These are phyloP conservation scores for Alternaria rosae DNA, from an alignment of 2,329 filamentous ascomycete species.

Conservation along the genomic window DNA sequence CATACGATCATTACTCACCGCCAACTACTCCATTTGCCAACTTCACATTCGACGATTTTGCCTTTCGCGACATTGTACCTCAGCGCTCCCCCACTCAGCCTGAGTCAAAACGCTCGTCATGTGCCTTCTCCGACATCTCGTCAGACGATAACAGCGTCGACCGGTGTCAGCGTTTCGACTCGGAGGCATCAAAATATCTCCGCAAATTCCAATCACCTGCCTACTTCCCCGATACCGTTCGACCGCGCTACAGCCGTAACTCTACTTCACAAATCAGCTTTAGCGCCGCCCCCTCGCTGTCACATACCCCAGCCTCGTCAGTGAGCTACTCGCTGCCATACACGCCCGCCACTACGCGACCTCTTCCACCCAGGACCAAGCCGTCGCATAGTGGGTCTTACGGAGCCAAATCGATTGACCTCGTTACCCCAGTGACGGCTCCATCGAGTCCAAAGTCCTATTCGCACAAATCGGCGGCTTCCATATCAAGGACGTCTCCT, in stretches of 20 bases:
- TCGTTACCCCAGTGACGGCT: constrained; percentile 53
- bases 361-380: constrained; percentile 50
- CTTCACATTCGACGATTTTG: constrained; percentile 49
- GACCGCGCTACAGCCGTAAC: constrained; percentile 47
- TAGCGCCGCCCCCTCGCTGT: constrained; percentile 54
- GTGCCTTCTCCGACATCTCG: constrained; percentile 54
- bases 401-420: constrained; percentile 53
- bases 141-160: constrained; percentile 43
- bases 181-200: constrained; percentile 53
- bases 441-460: constrained; percentile 46
- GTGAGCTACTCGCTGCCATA: constrained; percentile 55
- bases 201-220: constrained; percentile 50
- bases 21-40: constrained; percentile 47
- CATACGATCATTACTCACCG: constrained; percentile 44
- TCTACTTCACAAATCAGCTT: constrained; percentile 46
- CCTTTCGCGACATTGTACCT: constrained; percentile 56
- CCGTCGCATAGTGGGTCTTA: constrained; percentile 48
- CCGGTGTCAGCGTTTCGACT: constrained; percentile 36
- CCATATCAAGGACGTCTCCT: constrained; percentile 43
- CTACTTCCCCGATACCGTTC: constrained; percentile 33
- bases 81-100: constrained; percentile 56
- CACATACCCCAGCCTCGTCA: constrained; percentile 56
- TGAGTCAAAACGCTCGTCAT: constrained; percentile 49
- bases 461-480: constrained; percentile 42
- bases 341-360: constrained; percentile 46